Evolutionary conservation across 495 filamentous ascomycete species (phyloP), one percentile per base, ranked within the genome.

Genomic region (Neurospora sp.): DNA sequence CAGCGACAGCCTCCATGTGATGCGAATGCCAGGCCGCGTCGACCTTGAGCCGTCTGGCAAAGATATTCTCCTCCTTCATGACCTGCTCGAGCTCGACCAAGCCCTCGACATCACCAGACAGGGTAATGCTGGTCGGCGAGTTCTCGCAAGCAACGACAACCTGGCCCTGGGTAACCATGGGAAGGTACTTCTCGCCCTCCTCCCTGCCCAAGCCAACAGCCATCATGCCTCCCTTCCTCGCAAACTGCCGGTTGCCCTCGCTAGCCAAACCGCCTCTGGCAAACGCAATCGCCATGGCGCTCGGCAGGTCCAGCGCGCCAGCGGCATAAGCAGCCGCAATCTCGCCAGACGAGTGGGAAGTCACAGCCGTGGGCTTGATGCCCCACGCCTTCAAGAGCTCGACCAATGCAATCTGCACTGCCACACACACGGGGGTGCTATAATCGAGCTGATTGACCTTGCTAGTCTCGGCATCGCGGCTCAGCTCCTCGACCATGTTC

Each of bases 291-390:
- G 82, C 74, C 84, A 87, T 86, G 3, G 83, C 84, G 0, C 82
- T 82, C 17, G 79, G 68, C 10, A 83, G 79, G 16, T 79, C 77
- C 1, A 87, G 71, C 14, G 80, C 80, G 0, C 86, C 85, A 37
- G 80, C 80, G 16, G 83, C 78, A 70, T 84, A 87, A 0, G 86
- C 85, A 6, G 86, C 87, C 0, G 82, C 85, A 74, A 91, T 90
- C 75, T 91, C 89, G n/a, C 89, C 89, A 69, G 86, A 88, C 4
- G 89, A 90, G 73, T 91, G 89, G 14, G 89, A 88, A 2, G 87
- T 82, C 0, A 87, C 87, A 10, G 84, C 82, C 1, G 73, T 71
- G 0, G 88, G 87, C 0, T 45, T 75, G 38, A 91, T 83, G 9
- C 81, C 82, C 86, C 86, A 89, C 10, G 80, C 77, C 2, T 75